phyloP scores from a whole-genome alignment of 106 monocot species.

The Narthecium ossifragum region DNA sequence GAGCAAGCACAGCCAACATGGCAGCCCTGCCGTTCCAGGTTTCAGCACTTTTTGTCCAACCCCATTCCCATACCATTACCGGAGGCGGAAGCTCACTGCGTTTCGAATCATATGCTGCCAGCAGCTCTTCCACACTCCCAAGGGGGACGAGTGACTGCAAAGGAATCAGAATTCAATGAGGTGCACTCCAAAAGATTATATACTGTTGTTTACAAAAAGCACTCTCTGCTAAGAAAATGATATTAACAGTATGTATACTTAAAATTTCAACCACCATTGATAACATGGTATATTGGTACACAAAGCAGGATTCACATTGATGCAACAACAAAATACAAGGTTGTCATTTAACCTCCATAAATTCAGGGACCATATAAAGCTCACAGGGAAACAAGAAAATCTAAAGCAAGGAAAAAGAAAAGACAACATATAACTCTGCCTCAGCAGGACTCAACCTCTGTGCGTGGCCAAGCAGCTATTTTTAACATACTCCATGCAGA shows the following conservation, averaged over 20 bases:
- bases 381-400: no score
- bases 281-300: background rate
- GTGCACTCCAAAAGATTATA: background rate
- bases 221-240: no score
- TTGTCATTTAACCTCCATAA: no score
- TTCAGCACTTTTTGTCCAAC: constrained; percentile 97
- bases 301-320: background rate
- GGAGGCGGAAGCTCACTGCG: constrained; percentile 84
- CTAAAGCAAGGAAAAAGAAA: no score
- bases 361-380: no score
- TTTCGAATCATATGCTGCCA: constrained; percentile 87
- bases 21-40: constrained; percentile 95
- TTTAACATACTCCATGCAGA: no score
- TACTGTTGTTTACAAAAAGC: no score
- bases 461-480: no score
- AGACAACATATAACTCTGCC: no score
- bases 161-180: background rate
- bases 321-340: no score
- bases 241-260: no score
- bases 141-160: constrained; percentile 86
- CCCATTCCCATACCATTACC: constrained; percentile 95
- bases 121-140: constrained; percentile 91
- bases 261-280: background rate
- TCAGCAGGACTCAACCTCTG: no score
- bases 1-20: constrained; percentile 80